Percentiles rank a stretch among this genome's conserved stretches.
Conservation (phyloP, 805 yeast genomes). For the Blastobotrys americana region DNA sequence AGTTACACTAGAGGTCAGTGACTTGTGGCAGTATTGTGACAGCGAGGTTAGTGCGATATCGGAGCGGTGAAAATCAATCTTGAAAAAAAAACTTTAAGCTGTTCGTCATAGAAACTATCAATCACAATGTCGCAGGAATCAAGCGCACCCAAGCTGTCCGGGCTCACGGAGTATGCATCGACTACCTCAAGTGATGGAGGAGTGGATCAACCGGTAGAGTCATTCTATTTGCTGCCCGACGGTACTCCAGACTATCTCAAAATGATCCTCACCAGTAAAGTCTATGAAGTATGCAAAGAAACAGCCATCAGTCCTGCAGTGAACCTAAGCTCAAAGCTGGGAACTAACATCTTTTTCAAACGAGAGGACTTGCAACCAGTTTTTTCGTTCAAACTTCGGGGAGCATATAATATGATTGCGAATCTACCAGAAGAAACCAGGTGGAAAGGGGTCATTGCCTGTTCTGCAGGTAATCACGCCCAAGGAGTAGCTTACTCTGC, state of each 20-base stretch:
- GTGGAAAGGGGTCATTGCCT: conserved; percentile 86
- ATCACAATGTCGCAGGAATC: not conserved
- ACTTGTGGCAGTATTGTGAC: too few species aligned
- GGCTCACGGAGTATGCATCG: conserved; percentile 9
- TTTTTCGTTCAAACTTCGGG: conserved; percentile 91
- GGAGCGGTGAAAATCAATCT: too few species aligned
- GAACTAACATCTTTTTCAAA: conserved; percentile 69
- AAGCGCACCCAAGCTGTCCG: conserved; percentile 4
- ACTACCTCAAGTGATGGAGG: not conserved
- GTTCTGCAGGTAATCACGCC: conserved; percentile 99
- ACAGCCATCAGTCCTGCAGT: conserved; percentile 76
- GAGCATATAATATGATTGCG: conserved; percentile 96
- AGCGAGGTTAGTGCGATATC: too few species aligned
- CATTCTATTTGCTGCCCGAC: conserved; percentile 10
- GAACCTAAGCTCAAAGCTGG: conserved; percentile 64
- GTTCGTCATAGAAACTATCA: not conserved
- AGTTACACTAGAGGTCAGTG: too few species aligned
- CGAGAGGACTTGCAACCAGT: conserved; percentile 94
- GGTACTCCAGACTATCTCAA: conserved; percentile 84
- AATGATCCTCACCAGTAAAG: conserved; percentile 82
- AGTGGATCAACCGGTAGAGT: not conserved
- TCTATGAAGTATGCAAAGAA: conserved; percentile 89
- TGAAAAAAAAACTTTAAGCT: not conserved
- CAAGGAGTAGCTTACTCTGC: conserved; percentile 98
- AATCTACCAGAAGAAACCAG: conserved; percentile 54